Conservation (phyloP, 768 basidiomycete genomes). For the Paxillus involutus region DNA sequence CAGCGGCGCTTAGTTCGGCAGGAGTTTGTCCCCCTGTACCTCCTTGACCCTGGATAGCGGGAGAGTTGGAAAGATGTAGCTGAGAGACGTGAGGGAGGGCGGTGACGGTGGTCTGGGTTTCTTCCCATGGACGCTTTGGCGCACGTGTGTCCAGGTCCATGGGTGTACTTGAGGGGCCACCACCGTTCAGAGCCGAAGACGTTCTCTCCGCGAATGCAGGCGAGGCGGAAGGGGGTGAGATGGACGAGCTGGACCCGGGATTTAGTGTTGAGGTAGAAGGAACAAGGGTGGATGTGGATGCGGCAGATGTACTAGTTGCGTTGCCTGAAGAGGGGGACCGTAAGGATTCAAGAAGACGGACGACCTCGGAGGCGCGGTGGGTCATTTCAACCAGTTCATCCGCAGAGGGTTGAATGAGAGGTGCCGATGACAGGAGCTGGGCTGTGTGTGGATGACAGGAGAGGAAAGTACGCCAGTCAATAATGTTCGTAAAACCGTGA, state of each 20-base stretch:
- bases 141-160: constrained; percentile 43
- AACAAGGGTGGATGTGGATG: constrained; percentile 4
- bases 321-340: constrained; percentile 23
- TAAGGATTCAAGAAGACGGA: constrained; percentile 57
- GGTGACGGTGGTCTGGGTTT: constrained; percentile 29
- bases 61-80: constrained; percentile 21
- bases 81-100: constrained; percentile 23
- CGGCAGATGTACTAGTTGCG: constrained; percentile 10
- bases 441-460: constrained; percentile 15
- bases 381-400: constrained; percentile 71
- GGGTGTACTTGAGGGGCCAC: constrained; percentile 20
- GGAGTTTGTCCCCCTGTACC: constrained; percentile 22
- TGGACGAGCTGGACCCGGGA: constrained; percentile 14
- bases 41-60: constrained; percentile 9
- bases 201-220: constrained; percentile 20
- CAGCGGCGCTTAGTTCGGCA: constrained; percentile 61
- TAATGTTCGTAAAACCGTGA: background rate
- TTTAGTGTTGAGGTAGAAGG: constrained; percentile 10
- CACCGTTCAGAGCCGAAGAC: constrained; percentile 23
- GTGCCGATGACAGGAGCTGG: constrained; percentile 41
- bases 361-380: constrained; percentile 61
- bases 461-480: background rate
- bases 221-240: constrained; percentile 9
- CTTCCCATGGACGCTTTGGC: constrained; percentile 82
- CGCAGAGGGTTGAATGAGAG: constrained; percentile 51